These are phyloP conservation scores for Trypanosoma scelopori DNA, from an alignment of 208 protist species.

Conservation along the genomic window DNA sequence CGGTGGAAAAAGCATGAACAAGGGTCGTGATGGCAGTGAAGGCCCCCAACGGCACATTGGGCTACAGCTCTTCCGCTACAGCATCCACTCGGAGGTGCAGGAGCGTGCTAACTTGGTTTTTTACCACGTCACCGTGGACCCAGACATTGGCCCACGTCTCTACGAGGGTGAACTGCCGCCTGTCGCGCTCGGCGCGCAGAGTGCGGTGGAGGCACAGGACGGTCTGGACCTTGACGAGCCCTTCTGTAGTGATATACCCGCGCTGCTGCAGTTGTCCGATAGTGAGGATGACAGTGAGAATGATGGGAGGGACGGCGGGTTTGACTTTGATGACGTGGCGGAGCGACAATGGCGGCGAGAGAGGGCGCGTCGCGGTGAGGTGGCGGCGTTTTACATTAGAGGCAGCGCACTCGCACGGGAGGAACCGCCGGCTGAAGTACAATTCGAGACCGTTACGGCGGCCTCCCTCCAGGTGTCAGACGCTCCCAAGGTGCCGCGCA, in stretches of 20 bases:
- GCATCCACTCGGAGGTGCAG: conserved; percentile 60
- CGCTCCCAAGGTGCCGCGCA: conserved; percentile 5
- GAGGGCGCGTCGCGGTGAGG: conserved; percentile 47
- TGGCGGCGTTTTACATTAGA: conserved; percentile 78
- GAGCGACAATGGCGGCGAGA: conserved; percentile 37
- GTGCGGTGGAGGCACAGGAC: conserved; percentile 44
- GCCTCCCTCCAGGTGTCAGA: conserved; percentile 1
- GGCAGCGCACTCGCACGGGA: conserved; percentile 17
- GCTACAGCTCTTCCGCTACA: conserved; percentile 51
- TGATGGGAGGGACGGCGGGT: conserved; percentile 23
- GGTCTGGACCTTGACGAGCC: conserved; percentile 58
- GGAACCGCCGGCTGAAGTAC: conserved; percentile 1
- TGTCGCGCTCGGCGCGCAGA: conserved; percentile 66
- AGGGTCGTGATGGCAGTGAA: background rate
- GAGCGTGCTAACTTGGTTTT: conserved; percentile 59
- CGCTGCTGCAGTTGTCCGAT: conserved; percentile 50
- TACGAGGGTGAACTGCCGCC: conserved; percentile 57
- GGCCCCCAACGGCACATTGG: background rate
- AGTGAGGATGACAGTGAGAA: conserved; percentile 30
- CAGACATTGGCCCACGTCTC: conserved; percentile 39
- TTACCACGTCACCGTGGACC: conserved; percentile 39
- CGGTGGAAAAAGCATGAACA: background rate
- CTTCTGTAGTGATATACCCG: conserved; percentile 56
- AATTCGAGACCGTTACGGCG: background rate
- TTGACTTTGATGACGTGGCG: conserved; percentile 38